Base-by-base conservation (phyloP, 2,329 filamentous ascomycete species). In the Mollisiaceae sp. region DNA sequence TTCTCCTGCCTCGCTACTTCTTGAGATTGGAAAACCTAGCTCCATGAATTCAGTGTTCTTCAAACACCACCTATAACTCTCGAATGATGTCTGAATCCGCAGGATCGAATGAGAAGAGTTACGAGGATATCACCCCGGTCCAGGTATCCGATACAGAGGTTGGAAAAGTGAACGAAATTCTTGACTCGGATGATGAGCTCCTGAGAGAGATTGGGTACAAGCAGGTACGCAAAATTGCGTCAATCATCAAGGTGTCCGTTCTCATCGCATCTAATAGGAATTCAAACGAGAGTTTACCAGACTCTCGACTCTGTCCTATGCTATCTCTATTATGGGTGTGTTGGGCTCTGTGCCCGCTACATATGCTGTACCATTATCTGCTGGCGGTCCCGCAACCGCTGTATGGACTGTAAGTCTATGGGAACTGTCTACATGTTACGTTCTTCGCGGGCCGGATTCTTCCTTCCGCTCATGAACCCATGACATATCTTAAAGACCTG, bases 341-440 rank as follows among this genome's bases (percentile, higher is more conserved):
- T n/a, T 54, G 1, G 50, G 50, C 12, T 54, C 27, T 18, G 50
- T 54, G 24, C 50, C 22, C 32, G 50, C 50, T 15, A 27, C 27
- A 15, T 54, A 54, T 54, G 50, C 50, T 54, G 50, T 54, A 32
- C 50, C 50, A 54, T 24, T 50, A 12, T 54, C 50, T 15, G 24
- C 50, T 15, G 14, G 24, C 24, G 27, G 27, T 8, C 50, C 27
- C 15, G 27, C 50, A 8, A 54, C 27, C 2, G 50, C 50, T 5
- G 50, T 27, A 3, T 54, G 22, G 50, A 54, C 50, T 54, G 50
- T 35, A 54, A 54, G 50, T 47, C 38, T 32, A 32, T 32, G 6
- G 27, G 38, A 9, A 50, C 11, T 22, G 18, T 20, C 41, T 50
- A 1, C 8, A 24, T 24, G 11, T 50, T 11, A 24, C n/a, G 45